Percentiles rank a stretch among this genome's conserved stretches.
Evolutionary conservation across 108 stramenopile species (phyloP).

Genomic region (Conticribra weissflogii): DNA sequence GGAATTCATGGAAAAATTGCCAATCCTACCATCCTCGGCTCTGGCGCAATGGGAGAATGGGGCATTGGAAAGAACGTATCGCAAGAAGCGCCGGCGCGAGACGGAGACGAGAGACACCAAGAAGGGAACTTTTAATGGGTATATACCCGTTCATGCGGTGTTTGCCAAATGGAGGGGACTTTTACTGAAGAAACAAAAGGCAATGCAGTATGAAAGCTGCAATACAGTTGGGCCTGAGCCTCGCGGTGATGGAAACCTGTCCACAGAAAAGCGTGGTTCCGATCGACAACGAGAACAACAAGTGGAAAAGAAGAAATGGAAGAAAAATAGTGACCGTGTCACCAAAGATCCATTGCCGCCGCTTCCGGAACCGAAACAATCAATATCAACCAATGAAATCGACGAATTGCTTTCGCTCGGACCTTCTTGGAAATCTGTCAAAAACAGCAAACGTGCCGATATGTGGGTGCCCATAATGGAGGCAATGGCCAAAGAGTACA

Average conservation of each 20-base stretch:
- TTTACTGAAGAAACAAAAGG: conserved; percentile 24
- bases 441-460: conserved; percentile 21
- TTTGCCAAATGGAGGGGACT: conserved; percentile 71
- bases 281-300: neutral
- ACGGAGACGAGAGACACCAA: conserved; percentile 30
- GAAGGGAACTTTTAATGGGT: conserved; percentile 68
- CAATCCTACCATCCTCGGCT: conserved; percentile 27
- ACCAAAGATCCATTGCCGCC: conserved; percentile 17
- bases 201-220: conserved; percentile 25
- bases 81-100: conserved; percentile 53
- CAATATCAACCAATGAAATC: conserved; percentile 36
- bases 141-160: conserved; percentile 68
- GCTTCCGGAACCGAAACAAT: conserved; percentile 19
- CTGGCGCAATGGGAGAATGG: conserved; percentile 38
- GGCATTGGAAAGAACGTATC: conserved; percentile 46
- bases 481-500: conserved; percentile 47
- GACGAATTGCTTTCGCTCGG: conserved; percentile 47
- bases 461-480: conserved; percentile 40
- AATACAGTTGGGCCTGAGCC: conserved; percentile 1
- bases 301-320: conserved; percentile 6
- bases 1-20: conserved; percentile 38
- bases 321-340: neutral
- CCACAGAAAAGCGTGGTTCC: conserved; percentile 3
- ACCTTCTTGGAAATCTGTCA: conserved; percentile 42
- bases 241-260: neutral